Base-by-base conservation (phyloP, 371 early-diverging fungal species). In the Mortierella sp. region DNA sequence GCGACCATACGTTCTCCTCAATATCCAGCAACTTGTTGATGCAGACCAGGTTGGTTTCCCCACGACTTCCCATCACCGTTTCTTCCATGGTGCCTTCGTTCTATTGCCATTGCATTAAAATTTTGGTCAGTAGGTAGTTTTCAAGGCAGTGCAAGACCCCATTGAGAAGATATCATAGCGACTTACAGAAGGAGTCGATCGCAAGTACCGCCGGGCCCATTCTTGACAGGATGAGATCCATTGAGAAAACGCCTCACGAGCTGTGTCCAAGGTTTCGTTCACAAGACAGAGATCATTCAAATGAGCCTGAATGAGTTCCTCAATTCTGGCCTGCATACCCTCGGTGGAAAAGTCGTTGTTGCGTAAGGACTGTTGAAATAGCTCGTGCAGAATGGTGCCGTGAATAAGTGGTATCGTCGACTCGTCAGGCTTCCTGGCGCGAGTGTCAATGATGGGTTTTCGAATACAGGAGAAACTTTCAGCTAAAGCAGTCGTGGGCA, bases 1-100 rank as follows among this genome's bases (percentile, higher is more conserved):
- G 96, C 31, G 98, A 97, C 96, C 97, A 97, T 11, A 98, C 89
- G 75, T 93, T 93, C 74, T 99, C 99, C 84, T 99, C 99, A 74
- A 97, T 94, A 80, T 97, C 96, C 75, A 98, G 79, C 0, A 98
- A 89, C 34, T 93, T 91, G 46, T 86, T 90, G 43, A 98, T 88
- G 54, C 92, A 88, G 5, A 96, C 79, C 0, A 85, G 67, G 16
- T 82, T 81, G 64, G 72, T 82, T 14, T 81, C 77, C 14, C 71
- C 78, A 13, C 21, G 72, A 6, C 80, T 19, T 24, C 82, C 16
- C 77, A 76, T 5, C 21, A 75, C n/a, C 84, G 87, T 9, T 64
- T 69, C 53, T 77, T 83, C 37, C 69, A 83, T 24, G 73, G 82
- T 69, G 51, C 61, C 14, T 74, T 11, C 71, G 16, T 2, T 51